Percentiles rank a stretch among this genome's conserved stretches.
These are phyloP conservation scores for Coniochaeta sp. DNA, from an alignment of 2,329 filamentous ascomycete genomes.

Conservation along the genomic window DNA sequence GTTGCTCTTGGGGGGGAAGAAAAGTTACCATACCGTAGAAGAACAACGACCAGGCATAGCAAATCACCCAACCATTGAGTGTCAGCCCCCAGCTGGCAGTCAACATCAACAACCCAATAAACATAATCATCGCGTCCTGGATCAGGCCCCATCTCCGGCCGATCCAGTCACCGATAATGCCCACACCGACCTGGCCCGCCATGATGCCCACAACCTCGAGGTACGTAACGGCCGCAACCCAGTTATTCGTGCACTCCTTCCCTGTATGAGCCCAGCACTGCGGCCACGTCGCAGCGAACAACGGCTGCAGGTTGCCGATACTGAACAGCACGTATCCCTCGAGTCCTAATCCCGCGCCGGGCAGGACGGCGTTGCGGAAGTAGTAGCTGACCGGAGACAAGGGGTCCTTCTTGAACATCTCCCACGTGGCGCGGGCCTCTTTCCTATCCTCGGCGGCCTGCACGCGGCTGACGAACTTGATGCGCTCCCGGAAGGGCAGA, in stretches of 20 bases:
- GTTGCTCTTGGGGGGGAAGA: no score
- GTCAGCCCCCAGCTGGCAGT: conserved; percentile 84
- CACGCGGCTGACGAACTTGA: conserved; percentile 69
- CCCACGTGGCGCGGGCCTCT: conserved; percentile 62
- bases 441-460: conserved; percentile 62
- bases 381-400: conserved; percentile 81
- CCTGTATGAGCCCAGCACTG: conserved; percentile 63
- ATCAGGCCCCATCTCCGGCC: conserved; percentile 93
- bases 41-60: conserved; percentile 92
- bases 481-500: conserved; percentile 60
- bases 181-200: conserved; percentile 82
- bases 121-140: conserved; percentile 92
- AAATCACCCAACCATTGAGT: conserved; percentile 92
- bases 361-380: conserved; percentile 83
- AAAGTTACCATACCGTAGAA: conserved; percentile 79
- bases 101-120: conserved; percentile 84
- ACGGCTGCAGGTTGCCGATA: conserved; percentile 82
- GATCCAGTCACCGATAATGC: conserved; percentile 65
- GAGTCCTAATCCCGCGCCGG: conserved; percentile 83
- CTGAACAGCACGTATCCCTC: conserved; percentile 97
- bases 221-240: conserved; percentile 80
- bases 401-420: conserved; percentile 81
- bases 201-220: conserved; percentile 95
- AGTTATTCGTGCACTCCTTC: conserved; percentile 66
- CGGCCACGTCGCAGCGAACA: conserved; percentile 71